Base-by-base conservation (phyloP, 2,329 filamentous ascomycete species). In the Exophiala calicioides region DNA sequence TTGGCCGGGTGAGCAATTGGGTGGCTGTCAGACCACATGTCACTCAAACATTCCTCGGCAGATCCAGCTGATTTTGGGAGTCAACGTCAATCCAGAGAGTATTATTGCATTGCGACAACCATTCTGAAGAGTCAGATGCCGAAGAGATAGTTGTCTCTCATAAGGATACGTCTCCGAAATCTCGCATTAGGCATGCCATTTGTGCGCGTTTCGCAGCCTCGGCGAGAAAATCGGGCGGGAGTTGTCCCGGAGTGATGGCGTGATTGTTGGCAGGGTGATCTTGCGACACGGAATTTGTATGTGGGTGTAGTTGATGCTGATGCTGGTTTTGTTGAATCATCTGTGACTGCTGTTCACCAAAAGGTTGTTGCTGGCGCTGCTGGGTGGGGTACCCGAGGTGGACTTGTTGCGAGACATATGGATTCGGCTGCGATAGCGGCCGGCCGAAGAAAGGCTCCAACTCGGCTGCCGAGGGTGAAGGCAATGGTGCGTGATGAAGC, bases 151-250 rank as follows among this genome's bases (percentile, higher is more conserved):
- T 10, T 24, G 10, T 26, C 20, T 20, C 26, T 37, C 36, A 65
- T 15, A 89, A 68, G 42, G 79, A 81, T 62, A 86, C 78, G 55
- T 82, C 80, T 61, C 88, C 89, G 63, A 97, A 78, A 68, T 96
- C 91, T 53, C 90, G 79, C 76, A 90, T 86, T 65, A 96, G 74
- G 61, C 90, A 83, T 31, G 88, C 88, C 76, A 96, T 87, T 69
- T 96, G 89, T 7, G 91, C 91, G 31, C 90, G 78, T 70, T 95
- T 95, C 32, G 90, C 91, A 2, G 91, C 91, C 73, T 97, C 91
- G 26, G 90, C 90, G 31, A 96, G 79, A 62, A 91, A 88, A 67
- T 95, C 85, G 60, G 84, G 82, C 50, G 95, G 77, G 63, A 90
- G 90, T 3, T 75, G 76, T 7, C 75, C 73, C 1, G 55, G 50